Evolutionary conservation across 1,284 basidiomycete species (phyloP), one percentile per base, ranked within the genome.

Genomic region (Uromyces viciae-fabae): DNA sequence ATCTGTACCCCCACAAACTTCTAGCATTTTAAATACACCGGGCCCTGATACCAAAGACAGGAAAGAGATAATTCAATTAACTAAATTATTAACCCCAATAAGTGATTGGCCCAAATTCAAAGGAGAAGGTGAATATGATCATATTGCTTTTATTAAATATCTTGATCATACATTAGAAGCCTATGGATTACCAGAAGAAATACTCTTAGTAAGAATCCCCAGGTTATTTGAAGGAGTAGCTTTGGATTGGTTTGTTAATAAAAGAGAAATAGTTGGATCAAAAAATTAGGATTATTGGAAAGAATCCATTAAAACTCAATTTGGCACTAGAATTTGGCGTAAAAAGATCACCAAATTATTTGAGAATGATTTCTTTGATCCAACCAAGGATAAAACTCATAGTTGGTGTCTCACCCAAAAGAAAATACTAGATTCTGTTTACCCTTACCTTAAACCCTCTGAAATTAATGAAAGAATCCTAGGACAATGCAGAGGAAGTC

Each of bases 391-490:
- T n/a, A 7, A 3, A 19, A 22, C n/a, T 8, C 1, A 4, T n/a
- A 25, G 28, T n/a, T 66, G 62, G 62, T 66, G 62, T 17, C 17
- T 66, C 9, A 40, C 5, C 17, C 33, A 66, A 40, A 42, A 40
- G 31, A 40, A 42, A 19, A 40, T 36, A 14, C 22, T 66, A 4
- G 62, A 66, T 2, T 40, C 22, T 42, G 28, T 66, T 40, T 42
- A 66, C 62, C 38, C 4, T 19, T 49, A 52, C 15, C 28, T 17
- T 11, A 31, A 42, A 8, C 14, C 19, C n/a, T 40, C 43, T 28
- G 66, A 69, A 43, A 46, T 46, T 3, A 69, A 69, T 69, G 40
- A 69, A 2, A 69, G 38, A 46, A 43, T 69, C 2, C n/a, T 69
- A 3, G 33, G 22, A 22, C 31, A 64, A 64, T 64, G 60, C n/a